Evolutionary conservation across 345 rosid species (phyloP).

Genomic region (Salix koriyanagi): DNA sequence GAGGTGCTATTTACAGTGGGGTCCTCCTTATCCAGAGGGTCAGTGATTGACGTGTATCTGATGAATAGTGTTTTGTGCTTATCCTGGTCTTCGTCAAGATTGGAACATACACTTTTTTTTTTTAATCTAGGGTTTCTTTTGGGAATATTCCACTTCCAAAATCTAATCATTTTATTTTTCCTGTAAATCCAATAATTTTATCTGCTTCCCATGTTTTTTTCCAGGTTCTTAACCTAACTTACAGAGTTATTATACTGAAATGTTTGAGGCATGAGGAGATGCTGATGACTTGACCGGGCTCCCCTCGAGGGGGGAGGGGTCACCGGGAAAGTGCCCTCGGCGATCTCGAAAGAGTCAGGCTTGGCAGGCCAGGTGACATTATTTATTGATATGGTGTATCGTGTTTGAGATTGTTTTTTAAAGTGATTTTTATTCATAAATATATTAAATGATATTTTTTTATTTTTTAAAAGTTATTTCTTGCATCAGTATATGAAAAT

Average conservation of each 20-base stretch:
- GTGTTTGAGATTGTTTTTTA: too few relatives aligned
- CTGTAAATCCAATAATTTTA: background rate
- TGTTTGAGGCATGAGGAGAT: too few relatives aligned
- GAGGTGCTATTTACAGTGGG: background rate
- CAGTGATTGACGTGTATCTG: conserved; percentile 2
- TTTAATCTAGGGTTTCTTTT: background rate
- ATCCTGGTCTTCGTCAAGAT: conserved; percentile 5
- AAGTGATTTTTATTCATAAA: too few relatives aligned
- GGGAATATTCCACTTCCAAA: background rate
- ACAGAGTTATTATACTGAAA: too few relatives aligned
- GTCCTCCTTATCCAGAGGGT: conserved; percentile 22
- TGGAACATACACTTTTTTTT: background rate
- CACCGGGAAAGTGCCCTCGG: background rate
- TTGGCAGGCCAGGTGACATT: background rate
- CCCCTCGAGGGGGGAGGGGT: background rate
- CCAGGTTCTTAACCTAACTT: too few relatives aligned
- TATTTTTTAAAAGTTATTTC: too few relatives aligned
- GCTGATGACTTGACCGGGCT: too few relatives aligned
- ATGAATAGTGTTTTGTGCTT: conserved; percentile 1
- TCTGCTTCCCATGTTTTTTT: background rate
- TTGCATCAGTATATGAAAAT: too few relatives aligned
- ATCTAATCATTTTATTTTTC: background rate
- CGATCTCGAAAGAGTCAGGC: background rate
- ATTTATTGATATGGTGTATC: too few relatives aligned
- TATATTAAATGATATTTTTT: too few relatives aligned